Evolutionary conservation across 371 early-diverging fungal genomes (phyloP).

Genomic region (Basidiobolus meristosporus): DNA sequence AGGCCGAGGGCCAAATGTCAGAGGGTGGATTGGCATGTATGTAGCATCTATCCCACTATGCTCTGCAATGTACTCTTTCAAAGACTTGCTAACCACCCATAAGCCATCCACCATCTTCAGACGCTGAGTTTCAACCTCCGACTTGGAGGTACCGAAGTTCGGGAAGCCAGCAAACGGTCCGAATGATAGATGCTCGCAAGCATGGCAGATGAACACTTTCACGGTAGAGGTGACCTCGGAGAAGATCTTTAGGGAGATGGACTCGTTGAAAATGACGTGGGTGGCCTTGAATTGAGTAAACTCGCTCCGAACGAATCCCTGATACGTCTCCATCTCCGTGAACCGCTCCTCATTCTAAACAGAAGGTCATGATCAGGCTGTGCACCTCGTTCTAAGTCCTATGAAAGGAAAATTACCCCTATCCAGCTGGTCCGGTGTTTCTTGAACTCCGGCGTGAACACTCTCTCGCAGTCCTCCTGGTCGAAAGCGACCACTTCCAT

Average conservation of each 20-base stretch:
- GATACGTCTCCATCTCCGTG: too few species aligned
- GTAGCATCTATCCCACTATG: neutral
- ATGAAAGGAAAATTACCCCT: too few species aligned
- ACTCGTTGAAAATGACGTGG: slow-evolving; percentile 1
- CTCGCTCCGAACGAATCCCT: neutral
- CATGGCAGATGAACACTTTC: slow-evolving; percentile 1
- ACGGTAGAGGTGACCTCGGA: neutral
- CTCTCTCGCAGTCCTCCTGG: too few species aligned
- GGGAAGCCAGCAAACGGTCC: neutral
- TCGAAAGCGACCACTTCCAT: too few species aligned
- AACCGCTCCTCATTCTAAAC: too few species aligned
- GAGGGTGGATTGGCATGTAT: slow-evolving; percentile 1
- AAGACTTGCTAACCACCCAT: neutral
- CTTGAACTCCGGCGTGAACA: too few species aligned
- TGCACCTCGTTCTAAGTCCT: too few species aligned
- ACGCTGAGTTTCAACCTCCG: neutral
- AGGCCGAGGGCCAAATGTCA: neutral
- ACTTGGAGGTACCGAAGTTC: neutral
- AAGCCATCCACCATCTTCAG: neutral
- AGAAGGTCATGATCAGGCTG: too few species aligned
- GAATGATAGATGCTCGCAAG: slow-evolving; percentile 2
- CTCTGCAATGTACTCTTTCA: neutral
- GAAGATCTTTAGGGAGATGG: neutral
- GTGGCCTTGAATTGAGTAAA: neutral
- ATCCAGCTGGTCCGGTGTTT: too few species aligned